These are phyloP conservation scores for Penicillium sp. DNA, from an alignment of 2,329 filamentous ascomycete species.

Conservation along the genomic window DNA sequence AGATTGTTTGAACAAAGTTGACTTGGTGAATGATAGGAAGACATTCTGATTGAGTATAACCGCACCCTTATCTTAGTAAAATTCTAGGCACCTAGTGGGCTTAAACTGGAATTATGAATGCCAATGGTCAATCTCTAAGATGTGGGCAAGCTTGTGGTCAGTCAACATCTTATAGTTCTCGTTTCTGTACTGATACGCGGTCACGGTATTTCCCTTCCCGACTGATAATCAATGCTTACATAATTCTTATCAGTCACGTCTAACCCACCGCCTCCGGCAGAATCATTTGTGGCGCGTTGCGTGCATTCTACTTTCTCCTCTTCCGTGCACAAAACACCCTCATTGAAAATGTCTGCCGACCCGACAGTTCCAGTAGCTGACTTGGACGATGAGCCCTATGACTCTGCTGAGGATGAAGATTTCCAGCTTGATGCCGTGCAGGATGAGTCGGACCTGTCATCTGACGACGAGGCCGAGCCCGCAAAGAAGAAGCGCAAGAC, in stretches of 20 bases:
- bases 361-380: conserved; percentile 19
- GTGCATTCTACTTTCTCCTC: conserved; percentile 5
- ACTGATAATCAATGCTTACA: conserved; percentile 3
- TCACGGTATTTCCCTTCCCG: neutral
- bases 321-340: conserved; percentile 5
- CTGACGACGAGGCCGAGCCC: conserved; percentile 34
- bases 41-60: too few species aligned
- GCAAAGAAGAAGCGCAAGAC: conserved; percentile 42
- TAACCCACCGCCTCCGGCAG: conserved; percentile 20
- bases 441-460: conserved; percentile 36
- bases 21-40: too few species aligned
- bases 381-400: conserved; percentile 36
- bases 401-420: conserved; percentile 41
- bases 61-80: too few species aligned
- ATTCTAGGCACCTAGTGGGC: too few species aligned
- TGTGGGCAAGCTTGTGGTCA: too few species aligned
- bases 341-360: conserved; percentile 22
- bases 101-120: too few species aligned
- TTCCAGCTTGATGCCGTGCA: conserved; percentile 36
- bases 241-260: conserved; percentile 11
- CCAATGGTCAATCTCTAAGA: too few species aligned
- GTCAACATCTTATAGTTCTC: too few species aligned
- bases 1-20: too few species aligned
- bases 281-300: conserved; percentile 17
- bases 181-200: too few species aligned